Evolutionary conservation across 306 rosid species (phyloP).

Genomic region (Rosa lucieae): DNA sequence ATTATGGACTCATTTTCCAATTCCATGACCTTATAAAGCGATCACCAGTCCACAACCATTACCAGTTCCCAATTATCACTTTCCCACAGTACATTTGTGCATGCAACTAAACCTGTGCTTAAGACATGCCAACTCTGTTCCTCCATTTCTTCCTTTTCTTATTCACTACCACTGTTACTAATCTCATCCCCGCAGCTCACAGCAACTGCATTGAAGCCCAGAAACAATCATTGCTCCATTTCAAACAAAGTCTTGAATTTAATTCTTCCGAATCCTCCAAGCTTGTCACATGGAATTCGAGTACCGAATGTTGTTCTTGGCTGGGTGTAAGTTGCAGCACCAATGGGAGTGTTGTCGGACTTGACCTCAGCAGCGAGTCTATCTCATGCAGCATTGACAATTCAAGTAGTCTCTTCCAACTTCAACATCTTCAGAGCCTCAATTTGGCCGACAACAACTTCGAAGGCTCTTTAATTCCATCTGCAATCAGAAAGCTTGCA

Average conservation of each 20-base stretch:
- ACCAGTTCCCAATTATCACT: neutral
- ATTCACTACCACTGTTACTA: neutral
- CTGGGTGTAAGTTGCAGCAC: neutral
- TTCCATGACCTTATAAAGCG: no score
- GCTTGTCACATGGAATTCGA: neutral
- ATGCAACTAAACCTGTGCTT: neutral
- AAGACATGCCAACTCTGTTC: neutral
- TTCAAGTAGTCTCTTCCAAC: neutral
- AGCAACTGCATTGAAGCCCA: neutral
- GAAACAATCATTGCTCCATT: neutral
- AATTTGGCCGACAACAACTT: neutral
- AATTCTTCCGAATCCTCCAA: neutral
- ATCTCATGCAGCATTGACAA: neutral
- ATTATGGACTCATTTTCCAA: no score
- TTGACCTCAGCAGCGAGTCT: neutral
- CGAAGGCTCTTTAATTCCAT: slow-evolving; percentile 17
- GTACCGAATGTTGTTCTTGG: neutral
- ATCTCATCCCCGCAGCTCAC: neutral
- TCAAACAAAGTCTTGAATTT: neutral
- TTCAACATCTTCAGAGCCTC: neutral
- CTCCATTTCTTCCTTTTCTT: neutral
- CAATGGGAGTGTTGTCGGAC: neutral
- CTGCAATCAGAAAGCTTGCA: slow-evolving; percentile 8
- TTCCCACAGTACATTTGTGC: neutral
- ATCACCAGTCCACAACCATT: neutral